Conservation (phyloP, 345 rosid species). For the Heritiera littoralis region DNA sequence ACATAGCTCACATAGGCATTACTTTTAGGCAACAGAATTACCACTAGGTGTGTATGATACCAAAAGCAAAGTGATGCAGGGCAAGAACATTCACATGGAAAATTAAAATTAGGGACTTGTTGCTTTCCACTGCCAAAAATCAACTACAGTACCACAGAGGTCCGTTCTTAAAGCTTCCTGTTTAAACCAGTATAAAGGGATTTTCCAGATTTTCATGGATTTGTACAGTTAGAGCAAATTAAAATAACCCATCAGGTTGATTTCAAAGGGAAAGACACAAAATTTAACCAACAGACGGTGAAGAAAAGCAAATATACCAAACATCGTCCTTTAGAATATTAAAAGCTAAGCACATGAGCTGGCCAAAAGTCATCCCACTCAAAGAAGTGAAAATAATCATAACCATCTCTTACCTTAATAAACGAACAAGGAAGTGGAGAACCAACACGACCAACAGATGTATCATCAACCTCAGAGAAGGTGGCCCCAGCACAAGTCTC, state of each 20-base stretch:
- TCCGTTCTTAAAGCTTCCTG: neutral
- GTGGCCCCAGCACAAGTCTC: slow-evolving; percentile 99
- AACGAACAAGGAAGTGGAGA: slow-evolving; percentile 94
- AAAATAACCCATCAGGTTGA: neutral
- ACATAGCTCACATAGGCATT: neutral
- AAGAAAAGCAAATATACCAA: neutral
- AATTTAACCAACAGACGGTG: neutral
- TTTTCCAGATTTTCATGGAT: neutral
- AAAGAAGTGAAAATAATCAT: slow-evolving; percentile 8
- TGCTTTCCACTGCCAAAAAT: neutral
- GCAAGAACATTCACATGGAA: neutral
- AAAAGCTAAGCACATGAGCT: slow-evolving; percentile 3
- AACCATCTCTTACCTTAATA: slow-evolving; percentile 64
- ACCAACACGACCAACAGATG: slow-evolving; percentile 97
- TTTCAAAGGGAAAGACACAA: slow-evolving; percentile 3
- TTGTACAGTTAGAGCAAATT: neutral
- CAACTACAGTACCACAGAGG: neutral
- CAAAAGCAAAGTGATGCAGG: neutral
- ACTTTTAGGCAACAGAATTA: neutral
- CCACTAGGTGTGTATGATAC: neutral
- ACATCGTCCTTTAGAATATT: neutral
- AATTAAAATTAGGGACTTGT: neutral
- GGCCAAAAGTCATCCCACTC: neutral
- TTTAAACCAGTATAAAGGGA: slow-evolving; percentile 10
- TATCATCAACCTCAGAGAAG: slow-evolving; percentile 94